Evolutionary conservation across 768 basidiomycete species (phyloP).

Genomic region (Phylloporus sp.): DNA sequence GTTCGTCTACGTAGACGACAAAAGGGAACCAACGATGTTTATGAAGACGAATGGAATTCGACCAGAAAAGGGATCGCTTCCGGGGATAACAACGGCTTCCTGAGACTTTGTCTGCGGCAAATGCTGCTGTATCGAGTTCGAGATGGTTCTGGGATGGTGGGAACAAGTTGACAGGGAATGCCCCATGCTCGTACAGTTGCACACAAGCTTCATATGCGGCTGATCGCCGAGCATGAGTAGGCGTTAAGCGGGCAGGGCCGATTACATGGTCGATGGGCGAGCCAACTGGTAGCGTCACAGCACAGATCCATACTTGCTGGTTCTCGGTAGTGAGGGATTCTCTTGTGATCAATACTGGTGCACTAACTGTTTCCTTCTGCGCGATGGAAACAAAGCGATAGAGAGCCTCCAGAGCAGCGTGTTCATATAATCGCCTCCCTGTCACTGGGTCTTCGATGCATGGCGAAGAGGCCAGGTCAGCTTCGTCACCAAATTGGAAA

Average conservation of each 20-base stretch:
- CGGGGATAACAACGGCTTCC: conserved; percentile 53
- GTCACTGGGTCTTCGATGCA: conserved; percentile 61
- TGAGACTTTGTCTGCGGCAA: conserved; percentile 25
- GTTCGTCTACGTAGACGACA: conserved; percentile 35
- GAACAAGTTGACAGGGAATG: conserved; percentile 50
- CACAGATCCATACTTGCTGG: conserved; percentile 39
- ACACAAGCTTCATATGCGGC: conserved; percentile 57
- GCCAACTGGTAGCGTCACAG: conserved; percentile 42
- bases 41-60: conserved; percentile 32
- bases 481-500: conserved; percentile 45
- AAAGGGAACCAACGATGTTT: conserved; percentile 31
- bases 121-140: neutral
- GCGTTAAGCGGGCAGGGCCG: conserved; percentile 43
- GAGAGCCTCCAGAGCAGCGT: conserved; percentile 53
- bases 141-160: conserved; percentile 8
- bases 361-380: conserved; percentile 11
- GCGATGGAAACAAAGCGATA: conserved; percentile 42
- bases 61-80: conserved; percentile 68
- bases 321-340: conserved; percentile 21
- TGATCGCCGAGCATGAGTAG: conserved; percentile 50
- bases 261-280: conserved; percentile 38
- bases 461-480: conserved; percentile 22
- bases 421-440: conserved; percentile 51
- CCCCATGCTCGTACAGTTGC: conserved; percentile 43
- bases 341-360: conserved; percentile 20